Percentiles rank a stretch among this genome's conserved stretches.
phyloP scores from a whole-genome alignment of 768 basidiomycete species.

The Mycena leptocephala region DNA sequence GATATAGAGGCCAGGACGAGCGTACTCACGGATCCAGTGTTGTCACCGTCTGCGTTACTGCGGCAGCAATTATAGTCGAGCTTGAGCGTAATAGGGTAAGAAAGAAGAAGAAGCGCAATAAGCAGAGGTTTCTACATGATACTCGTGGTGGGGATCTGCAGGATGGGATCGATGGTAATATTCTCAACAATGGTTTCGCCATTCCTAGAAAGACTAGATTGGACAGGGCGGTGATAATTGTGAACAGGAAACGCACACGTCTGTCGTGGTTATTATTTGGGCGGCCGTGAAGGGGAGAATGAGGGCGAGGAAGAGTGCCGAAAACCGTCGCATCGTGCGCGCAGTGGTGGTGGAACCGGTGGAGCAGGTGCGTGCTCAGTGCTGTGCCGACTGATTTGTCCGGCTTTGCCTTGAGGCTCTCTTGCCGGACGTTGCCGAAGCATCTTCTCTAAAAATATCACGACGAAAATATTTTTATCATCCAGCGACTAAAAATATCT shows the following conservation, averaged over 20 bases:
- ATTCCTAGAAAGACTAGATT: neutral
- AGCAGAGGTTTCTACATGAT: conserved; percentile 12
- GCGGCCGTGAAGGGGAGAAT: conserved; percentile 25
- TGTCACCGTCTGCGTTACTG: conserved; percentile 5
- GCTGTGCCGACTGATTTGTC: neutral
- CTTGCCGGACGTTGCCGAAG: neutral
- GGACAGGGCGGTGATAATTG: neutral
- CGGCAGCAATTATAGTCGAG: neutral
- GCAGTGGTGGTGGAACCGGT: neutral
- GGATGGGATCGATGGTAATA: neutral
- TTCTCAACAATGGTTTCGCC: conserved; percentile 28
- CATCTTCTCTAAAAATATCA: neutral
- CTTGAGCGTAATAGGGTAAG: conserved; percentile 4
- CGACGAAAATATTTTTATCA: neutral
- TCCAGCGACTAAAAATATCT: neutral
- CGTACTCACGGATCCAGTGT: conserved; percentile 15
- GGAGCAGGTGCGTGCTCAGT: neutral
- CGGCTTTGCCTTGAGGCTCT: neutral
- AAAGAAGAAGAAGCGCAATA: neutral
- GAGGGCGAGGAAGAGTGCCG: conserved; percentile 9
- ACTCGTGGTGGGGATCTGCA: conserved; percentile 9
- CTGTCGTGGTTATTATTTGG: conserved; percentile 20
- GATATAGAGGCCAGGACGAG: neutral
- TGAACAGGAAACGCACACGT: conserved; percentile 15
- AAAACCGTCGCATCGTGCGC: neutral